A percentile compares a stretch with the other conserved stretches of the same genome.
Conservation (phyloP, 495 filamentous ascomycete species). For the Pyronema domesticum region DNA sequence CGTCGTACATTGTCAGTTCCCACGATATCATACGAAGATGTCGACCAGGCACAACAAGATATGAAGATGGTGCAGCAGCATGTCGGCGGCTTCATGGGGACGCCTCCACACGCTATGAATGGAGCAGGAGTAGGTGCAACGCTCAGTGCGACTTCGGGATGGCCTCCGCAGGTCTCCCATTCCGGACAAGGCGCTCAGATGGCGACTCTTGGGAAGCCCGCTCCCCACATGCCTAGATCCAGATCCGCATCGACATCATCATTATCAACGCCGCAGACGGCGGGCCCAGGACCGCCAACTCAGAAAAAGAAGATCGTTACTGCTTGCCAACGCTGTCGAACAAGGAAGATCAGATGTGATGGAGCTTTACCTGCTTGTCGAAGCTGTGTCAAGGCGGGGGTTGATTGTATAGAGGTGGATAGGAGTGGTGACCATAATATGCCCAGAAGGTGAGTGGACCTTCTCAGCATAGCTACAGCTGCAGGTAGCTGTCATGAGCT, state of each 20-base stretch:
- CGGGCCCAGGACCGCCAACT: slow-evolving; percentile 7
- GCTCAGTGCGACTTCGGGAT: slow-evolving; percentile 12
- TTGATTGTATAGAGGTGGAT: slow-evolving; percentile 23
- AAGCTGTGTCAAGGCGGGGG: slow-evolving; percentile 21
- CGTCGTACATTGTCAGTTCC: slow-evolving; percentile 22
- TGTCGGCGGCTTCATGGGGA: slow-evolving; percentile 11
- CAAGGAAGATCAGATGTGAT: slow-evolving; percentile 24
- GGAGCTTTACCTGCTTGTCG: slow-evolving; percentile 21
- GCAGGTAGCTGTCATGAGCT: too few relatives aligned
- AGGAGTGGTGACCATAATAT: slow-evolving; percentile 22
- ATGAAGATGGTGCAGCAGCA: slow-evolving; percentile 3
- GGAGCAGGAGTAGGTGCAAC: slow-evolving; percentile 5
- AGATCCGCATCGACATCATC: slow-evolving; percentile 24
- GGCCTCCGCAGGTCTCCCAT: slow-evolving; percentile 18
- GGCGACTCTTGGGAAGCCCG: slow-evolving; percentile 5
- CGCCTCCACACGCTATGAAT: slow-evolving; percentile 7
- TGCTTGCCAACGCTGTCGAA: slow-evolving; percentile 24
- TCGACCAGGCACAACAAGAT: slow-evolving; percentile 6
- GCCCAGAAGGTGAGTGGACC: slow-evolving; percentile 19
- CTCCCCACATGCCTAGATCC: slow-evolving; percentile 5
- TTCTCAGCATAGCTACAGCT: too few relatives aligned
- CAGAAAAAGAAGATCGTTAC: slow-evolving; percentile 24
- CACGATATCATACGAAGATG: slow-evolving; percentile 10
- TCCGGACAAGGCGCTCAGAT: neutral
- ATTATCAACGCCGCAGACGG: slow-evolving; percentile 14